Base-by-base conservation (phyloP, 257 asterid species). In the Euphrasia confusa region DNA sequence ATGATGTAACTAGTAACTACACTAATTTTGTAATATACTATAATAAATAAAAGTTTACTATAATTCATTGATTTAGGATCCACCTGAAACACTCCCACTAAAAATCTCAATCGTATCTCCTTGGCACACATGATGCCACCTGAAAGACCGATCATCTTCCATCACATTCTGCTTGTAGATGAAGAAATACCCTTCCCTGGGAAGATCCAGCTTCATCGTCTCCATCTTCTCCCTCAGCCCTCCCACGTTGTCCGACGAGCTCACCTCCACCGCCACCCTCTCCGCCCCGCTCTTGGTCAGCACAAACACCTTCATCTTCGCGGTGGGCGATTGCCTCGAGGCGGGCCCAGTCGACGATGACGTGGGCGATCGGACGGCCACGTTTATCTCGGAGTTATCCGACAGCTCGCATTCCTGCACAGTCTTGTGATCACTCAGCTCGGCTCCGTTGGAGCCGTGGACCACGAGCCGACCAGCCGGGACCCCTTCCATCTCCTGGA, bases 101-200 rank as follows among this genome's bases (percentile, higher is more conserved):
- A 86, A 89, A 45, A 79, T 68, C 69, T 86, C 95, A 65, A 89
- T 78, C 5, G 80, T 74, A 54, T 84, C 94, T 9, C 88, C 91
- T 35, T 79, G 80, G 18, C 54, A 66, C 50, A 89, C 95, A 30
- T 68, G 74, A 35, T 89, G 89, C 92, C 94, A 89, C 37, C 79
- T 69, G n/a, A 89, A 83, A 7, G 88, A 79, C 0, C 71, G 66
- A 72, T 84, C 84, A 66, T 89, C 97, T 6, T 83, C 87, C 95
- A 89, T 89, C 48, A 89, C 91, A 54, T 70, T 75, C 10, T 79
- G 89, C 30, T 83, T 83, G 60, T 73, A 72, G 26, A 86, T 84
- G 27, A 89, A 89, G 32, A 89, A 86, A 53, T 79, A 86, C 0
- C 93, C 90, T 28, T 78, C 86, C 5, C 65, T 64, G 1, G 86